Evolutionary conservation across 495 filamentous ascomycete species (phyloP).

Genomic region (Trichoderma asperelloides): DNA sequence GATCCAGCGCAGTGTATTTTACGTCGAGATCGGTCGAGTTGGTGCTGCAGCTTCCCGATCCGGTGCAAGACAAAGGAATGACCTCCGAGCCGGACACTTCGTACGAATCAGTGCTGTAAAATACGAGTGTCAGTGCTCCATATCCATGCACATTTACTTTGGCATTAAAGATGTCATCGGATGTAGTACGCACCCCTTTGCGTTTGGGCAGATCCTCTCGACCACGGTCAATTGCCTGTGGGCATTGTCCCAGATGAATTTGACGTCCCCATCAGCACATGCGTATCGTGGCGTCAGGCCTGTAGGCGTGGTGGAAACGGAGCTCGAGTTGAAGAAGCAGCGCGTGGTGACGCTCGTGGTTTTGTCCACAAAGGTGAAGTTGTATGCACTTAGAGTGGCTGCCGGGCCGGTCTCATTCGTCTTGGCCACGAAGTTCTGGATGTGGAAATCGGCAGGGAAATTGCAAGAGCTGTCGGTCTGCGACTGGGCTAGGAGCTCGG

Average conservation of each 20-base stretch:
- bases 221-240: slow-evolving; percentile 21
- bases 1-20: not conserved
- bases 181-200: slow-evolving; percentile 13
- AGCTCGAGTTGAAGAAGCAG: slow-evolving; percentile 23
- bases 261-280: slow-evolving; percentile 27
- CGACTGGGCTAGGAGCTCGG: not conserved
- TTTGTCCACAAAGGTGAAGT: slow-evolving; percentile 20
- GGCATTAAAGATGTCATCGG: not conserved
- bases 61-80: slow-evolving; percentile 3
- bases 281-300: slow-evolving; percentile 18
- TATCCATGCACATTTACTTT: not conserved
- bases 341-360: slow-evolving; percentile 18
- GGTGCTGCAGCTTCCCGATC: not conserved
- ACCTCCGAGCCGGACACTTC: not conserved
- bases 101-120: not conserved
- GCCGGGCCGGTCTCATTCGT: not conserved
- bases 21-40: slow-evolving; percentile 5
- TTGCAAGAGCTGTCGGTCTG: slow-evolving; percentile 15
- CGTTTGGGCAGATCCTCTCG: slow-evolving; percentile 22
- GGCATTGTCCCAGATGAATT: slow-evolving; percentile 42
- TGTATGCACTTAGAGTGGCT: slow-evolving; percentile 8
- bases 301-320: slow-evolving; percentile 14
- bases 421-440: slow-evolving; percentile 18
- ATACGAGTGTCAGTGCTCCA: not conserved
- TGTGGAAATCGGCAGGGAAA: slow-evolving; percentile 16